phyloP scores from a whole-genome alignment of 495 filamentous ascomycete genomes.

The Lentithecium fluviatile region DNA sequence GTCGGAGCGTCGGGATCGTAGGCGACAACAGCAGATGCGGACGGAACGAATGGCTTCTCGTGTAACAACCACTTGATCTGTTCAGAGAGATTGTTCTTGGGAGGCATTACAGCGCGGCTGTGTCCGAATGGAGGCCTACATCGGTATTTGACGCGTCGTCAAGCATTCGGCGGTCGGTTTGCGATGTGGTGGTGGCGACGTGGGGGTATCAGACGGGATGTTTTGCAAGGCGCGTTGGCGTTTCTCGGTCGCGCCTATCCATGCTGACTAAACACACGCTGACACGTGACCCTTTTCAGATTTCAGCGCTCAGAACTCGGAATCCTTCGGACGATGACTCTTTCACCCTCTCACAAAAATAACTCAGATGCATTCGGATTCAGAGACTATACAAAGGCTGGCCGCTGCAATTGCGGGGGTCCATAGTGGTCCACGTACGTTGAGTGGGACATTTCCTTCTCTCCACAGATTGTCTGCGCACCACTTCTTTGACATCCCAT shows the following conservation, averaged over 20 bases:
- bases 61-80: slow-evolving; percentile 61
- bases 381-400: slow-evolving; percentile 13
- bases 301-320: not conserved
- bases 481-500: too few relatives aligned
- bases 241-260: slow-evolving; percentile 22
- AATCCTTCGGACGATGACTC: too few relatives aligned
- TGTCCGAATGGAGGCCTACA: slow-evolving; percentile 12
- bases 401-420: slow-evolving; percentile 18
- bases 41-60: slow-evolving; percentile 46
- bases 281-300: slow-evolving; percentile 14
- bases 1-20: slow-evolving; percentile 27
- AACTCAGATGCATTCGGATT: slow-evolving; percentile 11
- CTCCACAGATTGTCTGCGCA: too few relatives aligned
- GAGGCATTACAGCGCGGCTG: slow-evolving; percentile 57
- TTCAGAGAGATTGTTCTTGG: slow-evolving; percentile 56
- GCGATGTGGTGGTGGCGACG: not conserved
- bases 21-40: slow-evolving; percentile 14
- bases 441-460: too few relatives aligned
- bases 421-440: slow-evolving; percentile 3
- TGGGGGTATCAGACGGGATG: not conserved
- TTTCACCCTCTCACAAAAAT: not conserved
- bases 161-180: not conserved
- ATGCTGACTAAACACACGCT: slow-evolving; percentile 14
- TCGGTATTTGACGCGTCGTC: slow-evolving; percentile 12
- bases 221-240: slow-evolving; percentile 20